Percentiles rank a stretch among this genome's conserved stretches.
Evolutionary conservation across 352 stramenopile genomes (phyloP).

Genomic region (Globisporangium mamillatum): DNA sequence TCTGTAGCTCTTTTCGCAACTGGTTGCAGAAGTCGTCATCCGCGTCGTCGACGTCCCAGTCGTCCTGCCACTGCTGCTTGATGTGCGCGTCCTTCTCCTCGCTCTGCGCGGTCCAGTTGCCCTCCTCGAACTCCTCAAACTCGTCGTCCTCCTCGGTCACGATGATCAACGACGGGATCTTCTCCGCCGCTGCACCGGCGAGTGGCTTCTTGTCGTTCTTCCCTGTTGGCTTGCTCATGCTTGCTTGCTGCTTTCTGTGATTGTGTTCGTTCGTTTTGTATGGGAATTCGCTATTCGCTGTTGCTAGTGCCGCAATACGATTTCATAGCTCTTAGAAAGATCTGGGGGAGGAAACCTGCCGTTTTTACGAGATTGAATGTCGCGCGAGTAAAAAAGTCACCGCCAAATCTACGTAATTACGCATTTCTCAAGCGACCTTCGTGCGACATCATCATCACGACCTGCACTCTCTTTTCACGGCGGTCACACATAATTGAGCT

Average conservation of each 20-base stretch:
- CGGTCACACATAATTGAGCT: background rate
- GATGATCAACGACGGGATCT: constrained; percentile 63
- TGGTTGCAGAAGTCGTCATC: constrained; percentile 93
- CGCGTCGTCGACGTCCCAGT: constrained; percentile 91
- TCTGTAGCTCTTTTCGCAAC: constrained; percentile 86
- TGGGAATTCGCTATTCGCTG: background rate
- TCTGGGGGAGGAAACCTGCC: constrained; percentile 3
- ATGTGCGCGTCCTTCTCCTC: constrained; percentile 83
- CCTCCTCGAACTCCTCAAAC: constrained; percentile 89
- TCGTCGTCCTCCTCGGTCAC: constrained; percentile 88
- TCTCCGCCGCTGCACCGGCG: constrained; percentile 31
- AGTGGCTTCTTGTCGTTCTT: constrained; percentile 16
- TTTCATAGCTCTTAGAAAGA: constrained; percentile 14
- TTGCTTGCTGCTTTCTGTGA: background rate
- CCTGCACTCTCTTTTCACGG: background rate
- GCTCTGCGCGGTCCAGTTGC: constrained; percentile 64
- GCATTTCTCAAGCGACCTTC: constrained; percentile 12
- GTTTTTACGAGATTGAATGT: constrained; percentile 17
- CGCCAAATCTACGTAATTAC: constrained; percentile 13
- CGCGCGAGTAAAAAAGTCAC: constrained; percentile 12
- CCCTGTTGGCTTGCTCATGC: constrained; percentile 34
- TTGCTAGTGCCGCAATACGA: background rate
- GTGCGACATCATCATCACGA: background rate
- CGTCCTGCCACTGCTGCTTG: constrained; percentile 92
- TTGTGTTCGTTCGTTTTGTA: background rate